Evolutionary conservation across 2,329 filamentous ascomycete genomes (phyloP), one percentile per base, ranked within the genome.

Genomic region (Didymella sp.): DNA sequence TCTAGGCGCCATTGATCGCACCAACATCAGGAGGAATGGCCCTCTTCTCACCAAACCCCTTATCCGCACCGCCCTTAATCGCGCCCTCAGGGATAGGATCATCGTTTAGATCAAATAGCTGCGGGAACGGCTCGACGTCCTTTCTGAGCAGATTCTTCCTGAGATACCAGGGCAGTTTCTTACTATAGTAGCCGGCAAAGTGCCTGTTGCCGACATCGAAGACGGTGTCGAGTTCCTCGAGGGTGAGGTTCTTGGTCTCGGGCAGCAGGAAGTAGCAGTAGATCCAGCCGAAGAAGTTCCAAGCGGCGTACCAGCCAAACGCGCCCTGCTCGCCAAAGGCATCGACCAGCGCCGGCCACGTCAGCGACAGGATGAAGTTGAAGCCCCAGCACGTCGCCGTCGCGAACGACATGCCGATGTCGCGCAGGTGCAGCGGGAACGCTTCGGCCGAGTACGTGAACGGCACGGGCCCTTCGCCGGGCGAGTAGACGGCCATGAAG

Each of bases 331-430:
- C 73, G 0, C 76, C 80, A 62, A 84, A 84, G 0, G 80, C 78
- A 0, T 71, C 70, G 3, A 77, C 71, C 6, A 85, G 67, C 0
- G 78, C 78, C 0, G 83, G 83, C 82, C 82, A 85, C 1, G 82
- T 83, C 13, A 84, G 78, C 0, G 78, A 78, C 1, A 84, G 74
- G 15, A 82, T 70, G 58, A 81, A 82, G 68, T 86, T 85, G 76
- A 85, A 85, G 54, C 82, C 81, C 82, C 83, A 85, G 22, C 80
- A 83, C 43, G 81, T 84, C 0, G 83, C 81, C 0, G 82, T 85
- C 0, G 83, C 66, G 40, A 76, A 73, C 3, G 66, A 70, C 75
- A 77, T 77, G 21, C 76, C 76, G 25, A 75, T 56, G 35, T 79
- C 77, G 60, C 79, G 77, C 38, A 80, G 73, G 35, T 79, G 78